Evolutionary conservation across 352 stramenopile genomes (phyloP).

Genomic region (Globisporangium ultimum): DNA sequence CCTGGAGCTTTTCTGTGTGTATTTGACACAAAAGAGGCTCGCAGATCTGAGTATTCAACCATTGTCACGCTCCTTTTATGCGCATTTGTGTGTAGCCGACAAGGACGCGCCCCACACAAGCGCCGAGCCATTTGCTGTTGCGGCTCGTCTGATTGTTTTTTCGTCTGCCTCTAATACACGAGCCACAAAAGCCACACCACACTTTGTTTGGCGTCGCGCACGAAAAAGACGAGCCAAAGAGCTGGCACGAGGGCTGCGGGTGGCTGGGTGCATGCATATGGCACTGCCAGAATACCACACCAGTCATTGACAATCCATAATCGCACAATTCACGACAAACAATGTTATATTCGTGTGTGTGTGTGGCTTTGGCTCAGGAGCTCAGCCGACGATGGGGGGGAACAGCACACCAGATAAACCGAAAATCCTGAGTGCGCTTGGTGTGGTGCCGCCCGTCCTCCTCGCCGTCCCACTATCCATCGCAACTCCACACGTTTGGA

Average conservation of each 20-base stretch:
- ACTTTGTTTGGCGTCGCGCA: neutral
- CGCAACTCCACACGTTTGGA: too few relatives aligned
- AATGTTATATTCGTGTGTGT: neutral
- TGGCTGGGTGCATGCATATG: neutral
- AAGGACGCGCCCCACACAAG: neutral
- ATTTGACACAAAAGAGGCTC: neutral
- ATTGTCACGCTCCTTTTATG: neutral
- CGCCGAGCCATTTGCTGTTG: neutral
- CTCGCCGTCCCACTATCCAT: neutral
- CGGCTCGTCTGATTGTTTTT: conserved; percentile 1
- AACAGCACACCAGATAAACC: neutral
- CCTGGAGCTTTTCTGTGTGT: too few relatives aligned
- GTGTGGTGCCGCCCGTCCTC: neutral
- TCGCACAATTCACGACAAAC: neutral
- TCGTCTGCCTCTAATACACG: neutral
- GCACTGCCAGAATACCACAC: neutral
- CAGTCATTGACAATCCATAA: neutral
- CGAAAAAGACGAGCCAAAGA: neutral
- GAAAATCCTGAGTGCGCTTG: neutral
- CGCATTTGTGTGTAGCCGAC: conserved; percentile 3
- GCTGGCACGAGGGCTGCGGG: neutral
- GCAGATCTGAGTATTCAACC: neutral
- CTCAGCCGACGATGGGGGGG: neutral
- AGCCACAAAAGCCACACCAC: neutral
- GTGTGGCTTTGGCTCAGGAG: neutral